phyloP scores from a whole-genome alignment of 1,284 basidiomycete genomes.

The Volvariella volvacea region DNA sequence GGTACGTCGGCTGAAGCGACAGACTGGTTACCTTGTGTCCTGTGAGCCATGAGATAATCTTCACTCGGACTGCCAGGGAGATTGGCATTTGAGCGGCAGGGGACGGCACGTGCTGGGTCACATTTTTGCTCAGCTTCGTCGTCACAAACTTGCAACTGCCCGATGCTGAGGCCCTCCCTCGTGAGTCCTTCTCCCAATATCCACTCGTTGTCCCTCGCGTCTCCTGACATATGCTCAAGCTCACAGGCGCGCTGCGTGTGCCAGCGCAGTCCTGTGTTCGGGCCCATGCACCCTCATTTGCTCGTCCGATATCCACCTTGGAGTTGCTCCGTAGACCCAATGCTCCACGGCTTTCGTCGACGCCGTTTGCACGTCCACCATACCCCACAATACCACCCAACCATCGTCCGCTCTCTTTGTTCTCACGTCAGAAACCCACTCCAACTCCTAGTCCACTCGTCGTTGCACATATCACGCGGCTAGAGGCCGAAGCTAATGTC shows the following conservation, averaged over 20 bases:
- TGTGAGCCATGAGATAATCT: too few relatives aligned
- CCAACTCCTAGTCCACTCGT: constrained; percentile 54
- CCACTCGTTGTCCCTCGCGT: constrained; percentile 5
- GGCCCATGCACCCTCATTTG: background rate
- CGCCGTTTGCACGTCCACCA: background rate
- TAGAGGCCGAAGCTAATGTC: constrained; percentile 72
- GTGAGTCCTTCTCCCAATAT: constrained; percentile 9
- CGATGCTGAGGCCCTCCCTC: constrained; percentile 13
- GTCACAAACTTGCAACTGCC: background rate
- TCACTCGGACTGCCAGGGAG: too few relatives aligned
- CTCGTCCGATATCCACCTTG: background rate
- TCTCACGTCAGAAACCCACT: constrained; percentile 39
- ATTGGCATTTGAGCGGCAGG: too few relatives aligned
- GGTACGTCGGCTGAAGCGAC: constrained; percentile 1
- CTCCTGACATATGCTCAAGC: constrained; percentile 11
- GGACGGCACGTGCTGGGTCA: background rate
- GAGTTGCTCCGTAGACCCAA: background rate
- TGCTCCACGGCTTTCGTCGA: background rate
- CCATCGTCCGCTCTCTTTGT: constrained; percentile 39
- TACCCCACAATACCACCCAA: constrained; percentile 7
- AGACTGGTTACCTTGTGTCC: background rate
- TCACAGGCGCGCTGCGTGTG: constrained; percentile 22
- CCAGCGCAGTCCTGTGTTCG: constrained; percentile 10
- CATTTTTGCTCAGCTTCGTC: background rate
- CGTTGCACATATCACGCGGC: constrained; percentile 58